Evolutionary conservation across 345 rosid genomes (phyloP), one percentile per base, ranked within the genome.

Genomic region (Arabis hirsuta): DNA sequence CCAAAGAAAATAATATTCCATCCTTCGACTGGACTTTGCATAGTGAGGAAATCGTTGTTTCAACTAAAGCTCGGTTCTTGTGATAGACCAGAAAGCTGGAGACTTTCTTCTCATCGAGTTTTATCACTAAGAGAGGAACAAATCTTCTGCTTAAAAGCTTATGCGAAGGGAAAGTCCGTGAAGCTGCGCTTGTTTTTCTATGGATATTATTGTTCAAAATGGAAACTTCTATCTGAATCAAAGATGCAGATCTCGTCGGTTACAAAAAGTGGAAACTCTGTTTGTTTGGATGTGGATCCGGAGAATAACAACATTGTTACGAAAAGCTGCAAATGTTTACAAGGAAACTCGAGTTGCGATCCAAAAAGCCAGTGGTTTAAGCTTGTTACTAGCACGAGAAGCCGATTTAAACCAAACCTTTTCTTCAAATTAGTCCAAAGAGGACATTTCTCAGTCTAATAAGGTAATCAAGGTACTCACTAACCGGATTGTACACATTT

Each of bases 331-430:
- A 85, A 77, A 62, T 89, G 92, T 69, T 44, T 87, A 75, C 48
- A 55, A 19, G 77, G 26, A 41, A 87, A 85, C 10, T 72, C 56
- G 4, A 68, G 19, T 0, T 89, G 96, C 29, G 84, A 87, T 55
- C 89, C 92, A 3, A 79, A 10, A 57, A 85, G 86, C 69, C 92
- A 89, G 41, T 89, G 96, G 92, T 89, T 89, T 80, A 89, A 87
- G 71, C 78, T 89, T 32, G 86, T 84, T 16, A 71, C 84, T 74
- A 88, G 90, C 80, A 84, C 85, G 8, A 82, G 81, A 74, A 51
- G 80, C 29, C 65, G 69, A 12, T 31, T 56, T 9, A 10, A 3
- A 46, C 22, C 27, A 1, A 76, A 32, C 59, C 82, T 4, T 56
- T 67, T 20, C 36, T 62, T 29, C 67, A 14, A 16, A 27, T 71